These are phyloP conservation scores for Singerocomus rubriflavus DNA, from an alignment of 1,284 basidiomycete genomes.

Conservation along the genomic window DNA sequence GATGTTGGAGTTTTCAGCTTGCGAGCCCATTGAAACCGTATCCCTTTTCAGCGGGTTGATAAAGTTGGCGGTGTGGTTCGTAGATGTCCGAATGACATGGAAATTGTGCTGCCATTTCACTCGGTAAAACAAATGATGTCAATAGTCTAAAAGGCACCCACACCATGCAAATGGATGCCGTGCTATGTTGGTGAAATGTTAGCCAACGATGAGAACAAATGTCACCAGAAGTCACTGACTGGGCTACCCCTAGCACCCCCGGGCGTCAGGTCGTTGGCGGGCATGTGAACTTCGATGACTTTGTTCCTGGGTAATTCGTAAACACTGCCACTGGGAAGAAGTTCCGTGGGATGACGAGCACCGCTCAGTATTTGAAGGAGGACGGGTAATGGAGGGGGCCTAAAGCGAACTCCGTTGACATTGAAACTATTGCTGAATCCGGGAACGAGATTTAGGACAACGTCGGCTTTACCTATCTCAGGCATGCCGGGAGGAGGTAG, in stretches of 20 bases:
- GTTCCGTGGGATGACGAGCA: conserved; percentile 37
- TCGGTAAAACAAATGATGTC: background rate
- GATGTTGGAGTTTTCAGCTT: conserved; percentile 28
- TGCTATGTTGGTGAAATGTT: conserved; percentile 21
- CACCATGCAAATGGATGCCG: conserved; percentile 36
- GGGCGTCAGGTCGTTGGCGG: conserved; percentile 28
- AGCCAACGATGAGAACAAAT: background rate
- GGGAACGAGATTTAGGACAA: conserved; percentile 32
- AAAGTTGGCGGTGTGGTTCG: conserved; percentile 30
- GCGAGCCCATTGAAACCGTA: conserved; percentile 31
- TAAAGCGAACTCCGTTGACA: conserved; percentile 37
- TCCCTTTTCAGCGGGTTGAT: conserved; percentile 32
- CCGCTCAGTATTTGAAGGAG: conserved; percentile 54
- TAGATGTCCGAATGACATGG: conserved; percentile 32
- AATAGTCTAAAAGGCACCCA: conserved; percentile 11
- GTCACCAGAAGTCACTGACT: conserved; percentile 26
- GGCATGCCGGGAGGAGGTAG: conserved; percentile 32
- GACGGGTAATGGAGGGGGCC: conserved; percentile 42
- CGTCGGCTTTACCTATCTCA: conserved; percentile 36
- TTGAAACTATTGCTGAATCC: conserved; percentile 28
- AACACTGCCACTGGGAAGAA: conserved; percentile 45
- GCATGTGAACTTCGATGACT: conserved; percentile 42
- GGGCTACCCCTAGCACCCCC: conserved; percentile 35
- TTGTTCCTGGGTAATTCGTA: conserved; percentile 46
- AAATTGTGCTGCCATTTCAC: conserved; percentile 36